phyloP scores from a whole-genome alignment of 768 basidiomycete genomes.

The Suillus bovinus region DNA sequence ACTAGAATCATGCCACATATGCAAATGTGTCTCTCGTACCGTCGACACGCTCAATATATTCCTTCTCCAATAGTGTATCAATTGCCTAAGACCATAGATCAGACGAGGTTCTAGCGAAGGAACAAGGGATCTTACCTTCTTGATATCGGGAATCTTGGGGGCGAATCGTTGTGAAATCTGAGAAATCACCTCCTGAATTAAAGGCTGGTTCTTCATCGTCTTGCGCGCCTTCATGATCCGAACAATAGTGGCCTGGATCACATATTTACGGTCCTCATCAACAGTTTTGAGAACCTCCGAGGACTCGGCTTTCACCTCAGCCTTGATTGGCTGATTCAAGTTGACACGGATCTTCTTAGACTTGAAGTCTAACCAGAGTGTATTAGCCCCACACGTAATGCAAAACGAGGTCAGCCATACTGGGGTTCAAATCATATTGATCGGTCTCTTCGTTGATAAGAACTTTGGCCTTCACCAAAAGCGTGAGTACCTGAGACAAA shows the following conservation, averaged over 20 bases:
- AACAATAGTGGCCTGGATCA: slow-evolving; percentile 94
- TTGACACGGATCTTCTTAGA: slow-evolving; percentile 94
- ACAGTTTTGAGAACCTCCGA: slow-evolving; percentile 90
- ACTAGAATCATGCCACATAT: slow-evolving; percentile 34
- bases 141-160: slow-evolving; percentile 95
- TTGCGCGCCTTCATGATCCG: slow-evolving; percentile 96
- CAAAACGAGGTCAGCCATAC: slow-evolving; percentile 32
- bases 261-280: slow-evolving; percentile 95
- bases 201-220: slow-evolving; percentile 90
- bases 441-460: slow-evolving; percentile 86
- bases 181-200: slow-evolving; percentile 89
- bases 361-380: slow-evolving; percentile 66
- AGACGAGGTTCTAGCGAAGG: not conserved
- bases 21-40: slow-evolving; percentile 78
- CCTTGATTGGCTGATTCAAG: slow-evolving; percentile 89
- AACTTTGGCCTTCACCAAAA: slow-evolving; percentile 88
- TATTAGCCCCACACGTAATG: not conserved
- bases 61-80: slow-evolving; percentile 90
- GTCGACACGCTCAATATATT: slow-evolving; percentile 95
- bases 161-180: slow-evolving; percentile 87
- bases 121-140: slow-evolving; percentile 60
- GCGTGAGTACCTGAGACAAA: slow-evolving; percentile 58
- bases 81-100: slow-evolving; percentile 61
- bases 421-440: slow-evolving; percentile 90
- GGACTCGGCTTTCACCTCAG: slow-evolving; percentile 90